A percentile compares a stretch with the other conserved stretches of the same genome.
phyloP scores from a whole-genome alignment of 768 basidiomycete species.

The Podaxis pistillaris region DNA sequence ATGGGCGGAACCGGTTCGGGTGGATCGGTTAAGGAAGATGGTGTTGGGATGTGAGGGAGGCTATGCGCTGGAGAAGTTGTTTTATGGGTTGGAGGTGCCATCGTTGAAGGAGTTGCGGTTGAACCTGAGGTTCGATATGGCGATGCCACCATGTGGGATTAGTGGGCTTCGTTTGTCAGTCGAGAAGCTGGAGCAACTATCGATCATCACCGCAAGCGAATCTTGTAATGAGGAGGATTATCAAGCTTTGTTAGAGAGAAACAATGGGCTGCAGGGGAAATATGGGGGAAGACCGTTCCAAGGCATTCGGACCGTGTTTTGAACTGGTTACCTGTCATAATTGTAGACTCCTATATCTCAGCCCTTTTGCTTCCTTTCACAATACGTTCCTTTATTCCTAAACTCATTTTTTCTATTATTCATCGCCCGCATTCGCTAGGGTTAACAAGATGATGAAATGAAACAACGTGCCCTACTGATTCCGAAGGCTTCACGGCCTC shows the following conservation, averaged over 20 bases:
- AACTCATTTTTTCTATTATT: not conserved
- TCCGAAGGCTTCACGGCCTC: too few relatives aligned
- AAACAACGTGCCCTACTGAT: too few relatives aligned
- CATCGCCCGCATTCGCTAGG: too few relatives aligned
- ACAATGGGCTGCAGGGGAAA: not conserved
- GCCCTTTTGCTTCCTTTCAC: not conserved
- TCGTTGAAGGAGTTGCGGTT: not conserved
- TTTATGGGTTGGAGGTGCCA: not conserved
- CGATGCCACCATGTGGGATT: not conserved
- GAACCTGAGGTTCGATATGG: not conserved
- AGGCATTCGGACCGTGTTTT: not conserved
- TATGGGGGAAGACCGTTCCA: not conserved
- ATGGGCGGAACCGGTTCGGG: not conserved
- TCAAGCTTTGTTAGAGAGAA: not conserved
- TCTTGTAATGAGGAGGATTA: not conserved
- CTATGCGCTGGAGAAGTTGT: not conserved
- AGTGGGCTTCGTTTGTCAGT: not conserved
- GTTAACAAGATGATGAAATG: too few relatives aligned
- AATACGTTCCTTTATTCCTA: not conserved
- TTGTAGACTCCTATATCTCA: not conserved
- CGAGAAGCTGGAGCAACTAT: not conserved
- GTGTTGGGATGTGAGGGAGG: not conserved
- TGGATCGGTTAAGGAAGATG: not conserved
- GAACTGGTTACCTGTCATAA: not conserved
- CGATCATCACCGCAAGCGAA: not conserved